phyloP scores from a whole-genome alignment of 2,329 filamentous ascomycete genomes.

The Colletotrichum higginsianum region DNA sequence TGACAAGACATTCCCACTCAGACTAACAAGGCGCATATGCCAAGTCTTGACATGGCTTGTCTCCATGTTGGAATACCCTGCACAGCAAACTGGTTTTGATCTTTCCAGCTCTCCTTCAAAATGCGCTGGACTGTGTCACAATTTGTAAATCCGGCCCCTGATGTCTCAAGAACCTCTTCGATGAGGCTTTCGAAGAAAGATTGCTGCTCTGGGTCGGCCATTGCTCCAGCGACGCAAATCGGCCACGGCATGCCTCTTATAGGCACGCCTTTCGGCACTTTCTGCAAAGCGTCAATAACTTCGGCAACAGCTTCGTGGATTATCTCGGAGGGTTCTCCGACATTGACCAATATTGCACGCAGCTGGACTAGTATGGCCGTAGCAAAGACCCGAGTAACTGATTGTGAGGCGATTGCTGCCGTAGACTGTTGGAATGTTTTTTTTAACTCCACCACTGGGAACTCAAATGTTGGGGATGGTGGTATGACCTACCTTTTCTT shows the following conservation, averaged over 20 bases:
- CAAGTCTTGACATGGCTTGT: constrained; percentile 20
- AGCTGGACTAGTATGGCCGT: constrained; percentile 25
- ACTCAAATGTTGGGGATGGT: no score
- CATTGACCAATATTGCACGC: background rate
- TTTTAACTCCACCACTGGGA: background rate
- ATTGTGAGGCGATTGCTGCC: constrained; percentile 2
- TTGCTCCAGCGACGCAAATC: constrained; percentile 25
- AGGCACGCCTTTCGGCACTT: background rate
- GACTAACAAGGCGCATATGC: constrained; percentile 23
- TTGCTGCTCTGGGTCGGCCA: constrained; percentile 24
- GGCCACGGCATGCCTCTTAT: constrained; percentile 36
- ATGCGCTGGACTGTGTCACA: constrained; percentile 24
- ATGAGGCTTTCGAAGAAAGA: constrained; percentile 25
- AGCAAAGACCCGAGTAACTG: constrained; percentile 33
- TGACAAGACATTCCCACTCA: background rate
- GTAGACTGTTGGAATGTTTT: background rate
- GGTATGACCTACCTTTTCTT: constrained; percentile 8
- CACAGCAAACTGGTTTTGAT: background rate
- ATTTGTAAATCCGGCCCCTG: constrained; percentile 30
- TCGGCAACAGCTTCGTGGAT: constrained; percentile 9
- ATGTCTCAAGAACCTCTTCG: constrained; percentile 15
- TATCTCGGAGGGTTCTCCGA: background rate
- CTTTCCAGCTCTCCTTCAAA: constrained; percentile 27
- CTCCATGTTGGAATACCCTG: background rate
- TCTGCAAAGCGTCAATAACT: constrained; percentile 22